Evolutionary conservation across 495 filamentous ascomycete species (phyloP).

Genomic region (Penicillium salamii): DNA sequence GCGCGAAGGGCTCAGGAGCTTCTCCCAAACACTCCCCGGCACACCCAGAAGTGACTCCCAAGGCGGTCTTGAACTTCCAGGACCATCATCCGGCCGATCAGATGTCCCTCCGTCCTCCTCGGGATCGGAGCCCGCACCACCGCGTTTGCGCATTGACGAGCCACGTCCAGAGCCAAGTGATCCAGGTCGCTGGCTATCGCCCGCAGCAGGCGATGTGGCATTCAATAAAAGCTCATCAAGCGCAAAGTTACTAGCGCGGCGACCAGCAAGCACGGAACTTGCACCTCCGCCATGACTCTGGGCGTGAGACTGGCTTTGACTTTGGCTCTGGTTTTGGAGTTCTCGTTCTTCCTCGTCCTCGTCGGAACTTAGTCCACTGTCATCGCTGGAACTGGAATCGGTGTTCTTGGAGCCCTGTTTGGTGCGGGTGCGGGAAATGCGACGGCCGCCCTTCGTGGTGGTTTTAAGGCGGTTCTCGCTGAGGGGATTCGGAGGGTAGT

Average conservation of each 20-base stretch:
- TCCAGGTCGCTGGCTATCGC: slow-evolving; percentile 36
- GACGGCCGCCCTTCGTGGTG: slow-evolving; percentile 33
- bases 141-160: slow-evolving; percentile 33
- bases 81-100: slow-evolving; percentile 53
- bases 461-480: slow-evolving; percentile 40
- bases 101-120: slow-evolving; percentile 45
- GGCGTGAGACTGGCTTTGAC: neutral
- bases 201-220: slow-evolving; percentile 28
- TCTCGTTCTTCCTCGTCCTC: slow-evolving; percentile 48
- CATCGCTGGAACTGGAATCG: slow-evolving; percentile 46
- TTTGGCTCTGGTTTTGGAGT: slow-evolving; percentile 10
- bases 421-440: slow-evolving; percentile 31
- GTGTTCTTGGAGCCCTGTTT: slow-evolving; percentile 32
- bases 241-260: slow-evolving; percentile 39
- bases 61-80: slow-evolving; percentile 50
- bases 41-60: slow-evolving; percentile 81
- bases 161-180: slow-evolving; percentile 42
- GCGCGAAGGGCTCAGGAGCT: slow-evolving; percentile 72
- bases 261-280: slow-evolving; percentile 21
- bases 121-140: slow-evolving; percentile 34
- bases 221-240: slow-evolving; percentile 32
- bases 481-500: slow-evolving; percentile 72
- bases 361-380: slow-evolving; percentile 44
- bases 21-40: slow-evolving; percentile 74
- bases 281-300: slow-evolving; percentile 14